These are phyloP conservation scores for Podaxis sp. DNA, from an alignment of 768 basidiomycete genomes.

Conservation along the genomic window DNA sequence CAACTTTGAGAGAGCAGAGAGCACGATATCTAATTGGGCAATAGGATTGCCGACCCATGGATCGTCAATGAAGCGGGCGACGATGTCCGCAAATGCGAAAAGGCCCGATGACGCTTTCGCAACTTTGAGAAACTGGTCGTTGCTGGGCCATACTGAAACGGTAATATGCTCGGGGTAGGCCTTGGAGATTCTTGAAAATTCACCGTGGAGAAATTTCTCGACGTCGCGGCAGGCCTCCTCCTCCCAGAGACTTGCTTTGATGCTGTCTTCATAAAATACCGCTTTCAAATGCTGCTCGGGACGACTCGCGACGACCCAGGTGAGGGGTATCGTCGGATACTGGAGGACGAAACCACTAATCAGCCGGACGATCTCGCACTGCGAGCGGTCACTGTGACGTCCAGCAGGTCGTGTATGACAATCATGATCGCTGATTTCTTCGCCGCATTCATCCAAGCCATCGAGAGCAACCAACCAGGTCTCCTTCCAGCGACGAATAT, in stretches of 20 bases:
- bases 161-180: not conserved
- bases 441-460: slow-evolving; percentile 27
- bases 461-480: slow-evolving; percentile 20
- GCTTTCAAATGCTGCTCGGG: slow-evolving; percentile 24
- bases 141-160: slow-evolving; percentile 18
- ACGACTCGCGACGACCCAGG: slow-evolving; percentile 26
- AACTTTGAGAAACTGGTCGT: slow-evolving; percentile 14
- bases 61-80: slow-evolving; percentile 22
- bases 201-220: slow-evolving; percentile 14
- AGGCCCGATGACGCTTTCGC: slow-evolving; percentile 22
- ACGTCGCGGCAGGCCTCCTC: slow-evolving; percentile 20
- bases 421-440: not conserved
- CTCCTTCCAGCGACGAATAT: not conserved
- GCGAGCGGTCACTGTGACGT: slow-evolving; percentile 3
- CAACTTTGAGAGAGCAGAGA: not conserved
- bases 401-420: not conserved
- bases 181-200: slow-evolving; percentile 14
- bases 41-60: not conserved
- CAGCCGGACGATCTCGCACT: slow-evolving; percentile 17
- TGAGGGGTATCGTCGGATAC: slow-evolving; percentile 14
- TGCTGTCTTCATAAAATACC: slow-evolving; percentile 6
- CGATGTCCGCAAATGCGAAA: slow-evolving; percentile 25
- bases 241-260: not conserved
- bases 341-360: slow-evolving; percentile 6
- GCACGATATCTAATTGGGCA: slow-evolving; percentile 7